Evolutionary conservation across 257 asterid species (phyloP).

Genomic region (Capsicum rhomboideum): DNA sequence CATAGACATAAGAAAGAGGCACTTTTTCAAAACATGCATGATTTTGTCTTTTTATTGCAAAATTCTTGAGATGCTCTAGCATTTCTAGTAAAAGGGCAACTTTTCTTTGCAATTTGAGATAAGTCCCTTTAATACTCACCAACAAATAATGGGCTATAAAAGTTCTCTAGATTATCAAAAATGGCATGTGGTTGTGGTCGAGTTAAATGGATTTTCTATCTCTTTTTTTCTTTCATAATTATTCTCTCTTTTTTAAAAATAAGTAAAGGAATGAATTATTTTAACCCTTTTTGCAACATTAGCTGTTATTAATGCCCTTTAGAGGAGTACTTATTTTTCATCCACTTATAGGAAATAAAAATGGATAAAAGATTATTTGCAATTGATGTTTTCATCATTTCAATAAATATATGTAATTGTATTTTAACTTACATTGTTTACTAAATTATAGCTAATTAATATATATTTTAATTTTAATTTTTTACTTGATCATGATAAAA

Average conservation of each 20-base stretch:
- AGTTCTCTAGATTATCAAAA: slow-evolving; percentile 3
- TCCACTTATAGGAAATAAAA: neutral
- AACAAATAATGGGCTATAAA: slow-evolving; percentile 22
- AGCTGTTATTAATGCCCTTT: neutral
- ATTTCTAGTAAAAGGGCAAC: slow-evolving; percentile 17
- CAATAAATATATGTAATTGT: neutral
- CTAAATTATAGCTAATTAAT: neutral
- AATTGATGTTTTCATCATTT: neutral
- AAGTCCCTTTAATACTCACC: slow-evolving; percentile 21
- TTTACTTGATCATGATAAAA: neutral
- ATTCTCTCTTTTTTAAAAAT: neutral
- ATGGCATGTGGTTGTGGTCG: neutral
- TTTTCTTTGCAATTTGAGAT: slow-evolving; percentile 19
- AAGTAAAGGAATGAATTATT: neutral
- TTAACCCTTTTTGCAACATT: neutral
- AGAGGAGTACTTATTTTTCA: neutral
- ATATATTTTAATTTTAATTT: neutral
- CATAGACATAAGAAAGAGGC: neutral
- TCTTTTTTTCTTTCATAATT: neutral
- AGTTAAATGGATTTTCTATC: neutral
- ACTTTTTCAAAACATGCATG: slow-evolving; percentile 12
- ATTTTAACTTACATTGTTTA: neutral
- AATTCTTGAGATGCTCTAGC: slow-evolving; percentile 13
- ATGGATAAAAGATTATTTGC: neutral
- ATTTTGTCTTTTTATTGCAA: slow-evolving; percentile 26